Base-by-base conservation (phyloP, 352 stramenopile genomes). In the Pythium phragmitis region DNA sequence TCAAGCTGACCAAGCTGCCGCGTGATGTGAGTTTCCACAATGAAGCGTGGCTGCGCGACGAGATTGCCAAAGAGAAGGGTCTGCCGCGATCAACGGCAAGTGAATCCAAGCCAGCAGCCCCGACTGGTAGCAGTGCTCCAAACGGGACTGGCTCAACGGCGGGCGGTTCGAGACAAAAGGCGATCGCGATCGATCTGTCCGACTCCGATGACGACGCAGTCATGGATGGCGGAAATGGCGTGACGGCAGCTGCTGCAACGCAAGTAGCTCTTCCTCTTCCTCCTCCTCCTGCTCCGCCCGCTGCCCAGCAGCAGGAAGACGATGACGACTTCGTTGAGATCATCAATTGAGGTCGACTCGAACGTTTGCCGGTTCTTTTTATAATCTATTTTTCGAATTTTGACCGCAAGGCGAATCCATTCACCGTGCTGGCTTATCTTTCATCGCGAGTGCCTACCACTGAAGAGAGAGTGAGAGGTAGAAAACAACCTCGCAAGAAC, bases 11-110 rank as follows among this genome's bases (percentile, higher is more conserved):
- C 6, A 91, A 88, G 52, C 67, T 95, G 16, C 85, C 85, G 42
- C 63, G 59, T 8, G 81, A 90, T 48, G 80, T 93, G n/a, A 80
- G 87, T 6, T 63, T 93, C 14, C 84, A 83, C 26, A 73, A 87
- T 34, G 87, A 90, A 28, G 62, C 63, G 13, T 95, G 87, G 87
- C 67, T 95, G 17, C 70, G 80, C 7, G 74, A 79, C 37, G 82
- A 92, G 55, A 88, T 95, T 57, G 74, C 72, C 1, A 89, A 89
- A 58, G 73, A 80, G 30, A 79, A 75, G 50, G 80, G 76, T 1
- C 21, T 58, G 28, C 30, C 58, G 2, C 39, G 21, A 46, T 9
- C 7, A n/a, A 8, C 39, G 26, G 36, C 50, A 7, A 37, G 9
- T 14, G 0, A 47, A 1, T 21, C 42, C 1, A 9, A 28, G n/a